Conservation (phyloP, 805 yeast genomes). For the Torulaspora delbrueckii region DNA sequence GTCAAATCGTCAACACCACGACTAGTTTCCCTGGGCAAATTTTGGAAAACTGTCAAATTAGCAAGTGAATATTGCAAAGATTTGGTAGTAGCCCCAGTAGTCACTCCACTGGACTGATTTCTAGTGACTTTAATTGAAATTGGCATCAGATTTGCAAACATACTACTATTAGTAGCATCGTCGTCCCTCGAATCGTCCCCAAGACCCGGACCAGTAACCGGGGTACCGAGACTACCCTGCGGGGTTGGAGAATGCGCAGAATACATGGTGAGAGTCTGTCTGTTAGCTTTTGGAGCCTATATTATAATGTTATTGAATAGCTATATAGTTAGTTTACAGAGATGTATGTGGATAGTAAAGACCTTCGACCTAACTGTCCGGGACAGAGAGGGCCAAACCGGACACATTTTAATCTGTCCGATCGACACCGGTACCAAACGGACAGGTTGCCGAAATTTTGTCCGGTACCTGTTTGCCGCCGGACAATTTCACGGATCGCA, state of each 20-base stretch:
- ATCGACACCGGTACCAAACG: background rate
- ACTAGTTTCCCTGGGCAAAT: slow-evolving; percentile 33
- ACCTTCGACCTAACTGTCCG: background rate
- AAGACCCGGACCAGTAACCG: slow-evolving; percentile 2
- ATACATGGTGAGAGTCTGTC: background rate
- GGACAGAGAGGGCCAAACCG: background rate
- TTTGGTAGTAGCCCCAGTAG: slow-evolving; percentile 9
- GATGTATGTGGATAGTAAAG: background rate
- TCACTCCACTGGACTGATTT: slow-evolving; percentile 30
- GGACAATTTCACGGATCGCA: background rate
- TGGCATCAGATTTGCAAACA: slow-evolving; percentile 26
- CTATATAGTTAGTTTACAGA: background rate
- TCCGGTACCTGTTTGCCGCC: background rate
- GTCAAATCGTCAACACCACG: slow-evolving; percentile 60
- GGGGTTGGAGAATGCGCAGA: slow-evolving; percentile 17
- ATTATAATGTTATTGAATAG: too few species aligned
- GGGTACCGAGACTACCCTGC: slow-evolving; percentile 8
- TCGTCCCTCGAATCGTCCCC: slow-evolving; percentile 9
- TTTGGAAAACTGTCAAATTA: slow-evolving; percentile 32
- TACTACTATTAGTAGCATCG: slow-evolving; percentile 12
- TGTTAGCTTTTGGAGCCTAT: background rate
- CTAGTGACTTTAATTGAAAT: slow-evolving; percentile 30
- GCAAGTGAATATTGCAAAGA: slow-evolving; percentile 31
- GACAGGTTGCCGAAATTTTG: background rate
- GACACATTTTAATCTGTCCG: background rate